phyloP scores from a whole-genome alignment of 306 rosid genomes.

The Malus fusca region DNA sequence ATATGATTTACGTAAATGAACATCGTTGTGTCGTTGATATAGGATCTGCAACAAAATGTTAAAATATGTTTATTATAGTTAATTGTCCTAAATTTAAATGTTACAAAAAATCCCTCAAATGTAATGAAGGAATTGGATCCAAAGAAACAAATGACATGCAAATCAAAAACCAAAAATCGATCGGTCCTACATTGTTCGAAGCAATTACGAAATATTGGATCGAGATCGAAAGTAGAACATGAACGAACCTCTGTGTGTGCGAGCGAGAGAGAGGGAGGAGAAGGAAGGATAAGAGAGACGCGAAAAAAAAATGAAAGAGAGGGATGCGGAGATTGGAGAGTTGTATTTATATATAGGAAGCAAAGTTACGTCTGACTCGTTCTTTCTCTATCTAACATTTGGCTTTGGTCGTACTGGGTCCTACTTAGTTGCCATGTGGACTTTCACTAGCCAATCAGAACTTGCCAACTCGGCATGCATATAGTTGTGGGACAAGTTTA shows the following conservation, averaged over 20 bases:
- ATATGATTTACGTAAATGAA: too few species aligned
- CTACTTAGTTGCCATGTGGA: neutral
- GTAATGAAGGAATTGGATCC: neutral
- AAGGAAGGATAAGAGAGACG: neutral
- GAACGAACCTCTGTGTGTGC: neutral
- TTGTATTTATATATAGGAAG: neutral
- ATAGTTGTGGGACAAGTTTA: neutral
- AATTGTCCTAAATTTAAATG: too few species aligned
- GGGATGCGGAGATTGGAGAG: neutral
- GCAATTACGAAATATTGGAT: neutral
- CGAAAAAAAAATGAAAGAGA: neutral
- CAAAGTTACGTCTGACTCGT: conserved; percentile 14
- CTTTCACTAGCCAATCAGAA: neutral
- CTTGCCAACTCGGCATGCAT: neutral
- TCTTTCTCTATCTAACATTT: neutral
- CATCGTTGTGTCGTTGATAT: too few species aligned
- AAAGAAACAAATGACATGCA: neutral
- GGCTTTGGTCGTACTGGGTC: neutral
- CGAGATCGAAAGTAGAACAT: neutral
- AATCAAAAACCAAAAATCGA: neutral
- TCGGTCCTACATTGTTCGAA: neutral
- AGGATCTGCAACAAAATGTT: too few species aligned
- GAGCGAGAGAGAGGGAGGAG: neutral
- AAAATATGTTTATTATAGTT: too few species aligned
- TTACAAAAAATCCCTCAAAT: neutral